A percentile compares a stretch with the other conserved stretches of the same genome.
Conservation (phyloP, 1,284 basidiomycete genomes). For the Ceratobasidium papillatum region DNA sequence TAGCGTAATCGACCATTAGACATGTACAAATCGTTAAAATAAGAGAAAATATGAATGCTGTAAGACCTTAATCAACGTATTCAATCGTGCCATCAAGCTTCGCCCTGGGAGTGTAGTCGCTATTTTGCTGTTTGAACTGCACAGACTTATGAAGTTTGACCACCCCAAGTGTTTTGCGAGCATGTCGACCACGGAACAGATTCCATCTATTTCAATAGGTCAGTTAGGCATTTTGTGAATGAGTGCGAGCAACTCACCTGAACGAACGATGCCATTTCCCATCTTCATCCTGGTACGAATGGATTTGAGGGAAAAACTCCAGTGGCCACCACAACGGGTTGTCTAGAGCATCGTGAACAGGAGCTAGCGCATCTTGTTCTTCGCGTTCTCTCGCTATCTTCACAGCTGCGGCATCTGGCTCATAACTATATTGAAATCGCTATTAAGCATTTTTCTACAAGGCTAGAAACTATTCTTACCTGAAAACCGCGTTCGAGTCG, state of each 20-base stretch:
- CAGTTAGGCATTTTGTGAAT: not conserved
- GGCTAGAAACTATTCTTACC: not conserved
- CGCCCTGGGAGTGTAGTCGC: conserved; percentile 9
- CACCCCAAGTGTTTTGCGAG: conserved; percentile 13
- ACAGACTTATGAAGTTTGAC: conserved; percentile 32
- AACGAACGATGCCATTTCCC: conserved; percentile 34
- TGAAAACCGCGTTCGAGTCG: not conserved
- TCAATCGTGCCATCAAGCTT: conserved; percentile 12
- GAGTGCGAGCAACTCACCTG: not conserved
- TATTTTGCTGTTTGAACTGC: conserved; percentile 2
- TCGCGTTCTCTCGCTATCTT: conserved; percentile 21
- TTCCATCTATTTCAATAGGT: conserved; percentile 10
- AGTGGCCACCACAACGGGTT: conserved; percentile 35
- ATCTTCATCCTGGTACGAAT: conserved; percentile 24
- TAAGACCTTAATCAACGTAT: conserved; percentile 27
- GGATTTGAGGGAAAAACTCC: conserved; percentile 33
- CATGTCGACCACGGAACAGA: conserved; percentile 27
- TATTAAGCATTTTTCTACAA: no score
- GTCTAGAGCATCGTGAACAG: conserved; percentile 16
- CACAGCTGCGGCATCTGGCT: conserved; percentile 11
- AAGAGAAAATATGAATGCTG: not conserved
- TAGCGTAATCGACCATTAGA: not conserved
- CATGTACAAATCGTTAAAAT: not conserved
- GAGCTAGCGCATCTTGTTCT: conserved; percentile 15
- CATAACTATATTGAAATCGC: conserved; percentile 5